A percentile compares a stretch with the other conserved stretches of the same genome.
These are phyloP conservation scores for Tothia fuscella DNA, from an alignment of 2,329 filamentous ascomycete species.

Conservation along the genomic window DNA sequence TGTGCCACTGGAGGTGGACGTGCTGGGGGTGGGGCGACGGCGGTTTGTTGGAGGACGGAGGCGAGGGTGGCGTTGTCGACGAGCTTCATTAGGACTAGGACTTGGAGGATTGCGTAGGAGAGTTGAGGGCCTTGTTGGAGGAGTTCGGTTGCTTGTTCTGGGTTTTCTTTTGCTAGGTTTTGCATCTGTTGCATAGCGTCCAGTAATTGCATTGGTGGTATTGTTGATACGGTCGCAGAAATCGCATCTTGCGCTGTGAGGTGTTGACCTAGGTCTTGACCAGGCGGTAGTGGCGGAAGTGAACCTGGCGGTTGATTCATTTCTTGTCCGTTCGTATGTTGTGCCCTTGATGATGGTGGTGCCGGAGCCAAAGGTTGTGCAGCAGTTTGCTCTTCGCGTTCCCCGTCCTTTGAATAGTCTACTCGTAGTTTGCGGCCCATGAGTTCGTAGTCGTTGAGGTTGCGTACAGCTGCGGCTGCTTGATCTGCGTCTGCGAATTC, in stretches of 20 bases:
- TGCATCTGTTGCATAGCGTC: conserved; percentile 95
- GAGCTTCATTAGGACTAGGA: conserved; percentile 81
- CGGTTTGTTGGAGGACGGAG: conserved; percentile 58
- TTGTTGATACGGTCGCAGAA: conserved; percentile 74
- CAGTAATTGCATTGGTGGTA: conserved; percentile 79
- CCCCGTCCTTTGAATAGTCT: conserved; percentile 90
- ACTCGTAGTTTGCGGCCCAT: conserved; percentile 91
- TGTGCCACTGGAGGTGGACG: conserved; percentile 19
- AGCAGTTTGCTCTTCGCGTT: conserved; percentile 12
- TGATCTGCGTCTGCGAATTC: conserved; percentile 90
- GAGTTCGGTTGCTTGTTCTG: conserved; percentile 71
- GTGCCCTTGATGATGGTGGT: conserved; percentile 28
- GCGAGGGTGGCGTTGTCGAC: conserved; percentile 75
- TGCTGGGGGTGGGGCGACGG: conserved; percentile 16
- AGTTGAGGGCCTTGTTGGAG: conserved; percentile 84
- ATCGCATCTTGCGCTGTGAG: conserved; percentile 83
- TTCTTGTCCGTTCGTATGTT: background rate
- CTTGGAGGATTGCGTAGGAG: conserved; percentile 89
- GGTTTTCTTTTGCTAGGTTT: conserved; percentile 68
- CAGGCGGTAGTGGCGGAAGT: conserved; percentile 71
- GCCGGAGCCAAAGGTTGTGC: conserved; percentile 18
- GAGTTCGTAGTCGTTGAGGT: conserved; percentile 89
- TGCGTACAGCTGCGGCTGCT: conserved; percentile 85
- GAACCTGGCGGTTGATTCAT: conserved; percentile 22
- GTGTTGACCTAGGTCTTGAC: conserved; percentile 71